Percentiles rank a stretch among this genome's conserved stretches.
Evolutionary conservation across 2,329 filamentous ascomycete genomes (phyloP).

Genomic region (Talaromyces sp.): DNA sequence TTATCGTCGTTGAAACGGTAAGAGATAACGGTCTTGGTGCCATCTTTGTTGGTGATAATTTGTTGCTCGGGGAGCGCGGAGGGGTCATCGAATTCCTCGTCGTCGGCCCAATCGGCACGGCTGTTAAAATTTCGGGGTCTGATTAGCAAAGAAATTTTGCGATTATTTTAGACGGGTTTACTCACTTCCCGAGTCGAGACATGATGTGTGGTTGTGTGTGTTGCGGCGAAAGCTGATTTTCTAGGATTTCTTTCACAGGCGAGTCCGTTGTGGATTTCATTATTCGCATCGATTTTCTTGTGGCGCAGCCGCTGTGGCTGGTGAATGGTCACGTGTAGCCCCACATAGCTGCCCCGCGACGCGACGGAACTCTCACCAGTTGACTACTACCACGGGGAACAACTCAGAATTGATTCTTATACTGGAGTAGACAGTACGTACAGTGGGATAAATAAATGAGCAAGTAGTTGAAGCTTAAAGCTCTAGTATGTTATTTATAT

Average conservation of each 20-base stretch:
- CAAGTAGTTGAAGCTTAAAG: no score
- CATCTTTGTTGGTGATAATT: slow-evolving; percentile 95
- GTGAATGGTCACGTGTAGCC: slow-evolving; percentile 10
- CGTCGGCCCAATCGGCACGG: slow-evolving; percentile 90
- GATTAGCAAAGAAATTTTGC: slow-evolving; percentile 16
- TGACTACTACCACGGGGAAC: no score
- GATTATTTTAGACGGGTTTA: slow-evolving; percentile 10
- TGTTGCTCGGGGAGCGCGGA: slow-evolving; percentile 81
- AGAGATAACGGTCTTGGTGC: slow-evolving; percentile 92
- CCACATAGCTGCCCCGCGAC: no score
- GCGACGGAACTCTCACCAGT: no score
- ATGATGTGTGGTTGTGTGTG: slow-evolving; percentile 40
- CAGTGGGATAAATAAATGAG: no score
- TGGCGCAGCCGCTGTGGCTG: slow-evolving; percentile 40
- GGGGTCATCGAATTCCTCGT: slow-evolving; percentile 82
- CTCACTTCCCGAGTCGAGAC: slow-evolving; percentile 53
- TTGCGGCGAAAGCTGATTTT: slow-evolving; percentile 41
- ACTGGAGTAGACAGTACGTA: no score
- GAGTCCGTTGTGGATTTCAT: slow-evolving; percentile 49
- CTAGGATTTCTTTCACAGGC: slow-evolving; percentile 43
- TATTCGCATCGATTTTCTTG: slow-evolving; percentile 31
- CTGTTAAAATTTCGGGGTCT: slow-evolving; percentile 35
- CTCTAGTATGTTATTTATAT: no score
- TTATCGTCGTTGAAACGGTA: slow-evolving; percentile 89
- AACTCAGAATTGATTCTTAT: no score